Base-by-base conservation (phyloP, 1,284 basidiomycete species). In the Malassezia arunalokei region DNA sequence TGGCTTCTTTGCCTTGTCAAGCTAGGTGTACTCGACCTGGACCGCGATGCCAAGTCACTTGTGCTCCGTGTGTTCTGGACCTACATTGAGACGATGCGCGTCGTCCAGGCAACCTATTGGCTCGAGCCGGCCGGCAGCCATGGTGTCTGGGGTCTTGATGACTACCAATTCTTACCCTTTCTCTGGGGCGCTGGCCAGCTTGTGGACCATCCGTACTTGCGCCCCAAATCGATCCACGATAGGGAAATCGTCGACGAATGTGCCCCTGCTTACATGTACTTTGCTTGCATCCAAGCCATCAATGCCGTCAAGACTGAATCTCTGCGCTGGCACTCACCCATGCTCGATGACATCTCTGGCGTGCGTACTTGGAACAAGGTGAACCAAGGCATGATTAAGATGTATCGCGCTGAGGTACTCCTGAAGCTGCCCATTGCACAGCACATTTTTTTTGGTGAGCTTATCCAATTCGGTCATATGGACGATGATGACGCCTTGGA, bases 291-390 rank as follows among this genome's bases (percentile, higher is more conserved):
- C 65, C 79, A 82, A 47, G 96, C 95, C 74, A 96, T 96, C 76
- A 96, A 96, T 74, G 89, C 87, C 15, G 52, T 70, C 61, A 96
- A 98, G 75, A 91, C 90, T 0, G 90, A 90, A 0, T 90, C 88
- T 0, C 78, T 98, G 3, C 80, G 91, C 45, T 98, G 92, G 94
- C 94, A 98, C 76, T 95, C 89, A 0, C 94, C 92, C 0, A 98
- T 98, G 92, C 80, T 98, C 9, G 89, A 96, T 71, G 92, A 96
- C 72, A 98, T 98, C 56, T 92, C 89, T 0, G 88, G 84, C 4
- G 92, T 94, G 49, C 94, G 91, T 75, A 86, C 87, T 1, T 96
- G 91, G 91, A 83, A 86, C 68, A 96, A 96, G 74, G 89, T 96
- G 59, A 95, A 98, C 73, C 76, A 79, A n/a, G 94, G 92, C 8